Conservation (phyloP, 2,329 filamentous ascomycete genomes). For the Diplodia seriata region DNA sequence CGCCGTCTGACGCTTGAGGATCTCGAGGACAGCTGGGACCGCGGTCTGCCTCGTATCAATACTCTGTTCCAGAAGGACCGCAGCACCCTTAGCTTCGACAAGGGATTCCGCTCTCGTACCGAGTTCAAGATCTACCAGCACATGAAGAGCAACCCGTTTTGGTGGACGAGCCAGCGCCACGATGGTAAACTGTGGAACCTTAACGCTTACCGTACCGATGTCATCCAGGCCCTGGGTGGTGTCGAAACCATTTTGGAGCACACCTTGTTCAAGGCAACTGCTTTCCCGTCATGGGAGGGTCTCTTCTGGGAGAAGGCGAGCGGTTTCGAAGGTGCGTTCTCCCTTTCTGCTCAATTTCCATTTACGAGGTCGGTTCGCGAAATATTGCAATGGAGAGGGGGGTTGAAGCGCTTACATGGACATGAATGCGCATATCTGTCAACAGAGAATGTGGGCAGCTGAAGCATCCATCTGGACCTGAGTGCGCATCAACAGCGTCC, state of each 20-base stretch:
- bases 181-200: conserved; percentile 98
- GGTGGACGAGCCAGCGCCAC: conserved; percentile 98
- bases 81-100: conserved; percentile 96
- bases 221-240: conserved; percentile 94
- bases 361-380: too few relatives aligned
- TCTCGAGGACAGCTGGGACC: conserved; percentile 97
- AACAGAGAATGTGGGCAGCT: too few relatives aligned
- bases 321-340: too few relatives aligned
- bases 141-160: conserved; percentile 99
- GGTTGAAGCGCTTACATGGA: too few relatives aligned
- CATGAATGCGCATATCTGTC: too few relatives aligned
- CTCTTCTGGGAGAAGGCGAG: conserved; percentile 81
- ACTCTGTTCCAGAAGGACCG: conserved; percentile 98
- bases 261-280: conserved; percentile 94
- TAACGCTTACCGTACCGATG: conserved; percentile 93
- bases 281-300: conserved; percentile 96
- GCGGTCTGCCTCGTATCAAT: conserved; percentile 96
- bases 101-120: conserved; percentile 91
- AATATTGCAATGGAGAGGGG: too few relatives aligned
- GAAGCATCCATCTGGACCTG: too few relatives aligned
- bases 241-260: conserved; percentile 98
- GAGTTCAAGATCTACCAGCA: conserved; percentile 99
- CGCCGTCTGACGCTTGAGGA: conserved; percentile 93
- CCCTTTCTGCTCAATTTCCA: too few relatives aligned
- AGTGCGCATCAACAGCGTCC: too few relatives aligned